A percentile compares a stretch with the other conserved stretches of the same genome.
Conservation (phyloP, 306 rosid species). For the Quercus bicolor region DNA sequence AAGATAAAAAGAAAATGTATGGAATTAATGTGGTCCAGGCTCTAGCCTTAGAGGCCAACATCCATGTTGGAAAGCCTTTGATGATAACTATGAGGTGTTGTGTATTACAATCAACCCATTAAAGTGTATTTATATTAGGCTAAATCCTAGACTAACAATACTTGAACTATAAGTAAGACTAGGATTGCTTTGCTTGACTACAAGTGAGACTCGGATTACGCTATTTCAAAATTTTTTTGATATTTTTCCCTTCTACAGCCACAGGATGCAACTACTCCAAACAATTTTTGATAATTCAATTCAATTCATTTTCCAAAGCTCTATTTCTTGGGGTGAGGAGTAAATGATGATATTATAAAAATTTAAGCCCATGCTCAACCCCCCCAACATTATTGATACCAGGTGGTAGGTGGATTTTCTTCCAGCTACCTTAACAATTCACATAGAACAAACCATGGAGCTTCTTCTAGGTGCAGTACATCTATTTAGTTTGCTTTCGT, state of each 20-base stretch:
- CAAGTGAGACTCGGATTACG: too few relatives aligned
- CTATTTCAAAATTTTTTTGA: background rate
- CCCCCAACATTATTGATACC: background rate
- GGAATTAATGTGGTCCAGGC: too few relatives aligned
- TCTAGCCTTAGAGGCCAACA: too few relatives aligned
- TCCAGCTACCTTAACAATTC: background rate
- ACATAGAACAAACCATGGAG: background rate
- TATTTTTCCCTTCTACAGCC: background rate
- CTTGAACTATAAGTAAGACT: too few relatives aligned
- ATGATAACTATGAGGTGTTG: too few relatives aligned
- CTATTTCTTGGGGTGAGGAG: background rate
- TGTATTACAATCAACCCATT: too few relatives aligned
- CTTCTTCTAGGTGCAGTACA: background rate
- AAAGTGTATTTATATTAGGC: too few relatives aligned
- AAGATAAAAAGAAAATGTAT: too few relatives aligned
- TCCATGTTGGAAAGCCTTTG: too few relatives aligned
- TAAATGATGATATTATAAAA: background rate
- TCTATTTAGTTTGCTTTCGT: constrained; percentile 38
- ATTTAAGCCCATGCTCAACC: background rate
- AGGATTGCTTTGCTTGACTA: too few relatives aligned
- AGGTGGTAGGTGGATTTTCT: background rate
- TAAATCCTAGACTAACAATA: too few relatives aligned
- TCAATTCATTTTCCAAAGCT: background rate
- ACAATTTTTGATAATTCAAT: background rate
- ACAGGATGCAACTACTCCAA: background rate